Conservation (phyloP, 306 rosid species). For the Pueraria montana region DNA sequence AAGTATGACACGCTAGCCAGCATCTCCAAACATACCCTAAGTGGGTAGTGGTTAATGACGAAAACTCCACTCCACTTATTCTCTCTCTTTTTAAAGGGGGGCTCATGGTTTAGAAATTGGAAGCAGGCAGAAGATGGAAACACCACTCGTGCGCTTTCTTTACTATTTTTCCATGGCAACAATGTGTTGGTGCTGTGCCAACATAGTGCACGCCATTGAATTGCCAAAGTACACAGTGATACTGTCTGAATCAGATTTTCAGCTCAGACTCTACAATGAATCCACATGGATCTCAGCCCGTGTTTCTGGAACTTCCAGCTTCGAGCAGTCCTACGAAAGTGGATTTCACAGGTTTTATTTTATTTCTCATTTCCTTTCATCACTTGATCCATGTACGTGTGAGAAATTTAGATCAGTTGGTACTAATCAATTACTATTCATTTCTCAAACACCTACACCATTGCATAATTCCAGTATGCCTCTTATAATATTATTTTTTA, state of each 20-base stretch:
- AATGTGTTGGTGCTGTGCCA: conserved; percentile 39
- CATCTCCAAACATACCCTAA: too few species aligned
- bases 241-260: conserved; percentile 66
- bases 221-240: conserved; percentile 67
- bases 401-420: background rate
- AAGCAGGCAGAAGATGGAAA: conserved; percentile 49
- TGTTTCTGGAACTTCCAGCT: conserved; percentile 62
- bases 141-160: conserved; percentile 13
- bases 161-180: conserved; percentile 30
- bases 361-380: background rate
- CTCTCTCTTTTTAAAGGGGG: too few species aligned
- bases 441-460: background rate
- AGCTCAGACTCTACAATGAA: conserved; percentile 75
- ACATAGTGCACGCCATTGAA: conserved; percentile 55
- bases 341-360: conserved; percentile 81
- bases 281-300: conserved; percentile 76
- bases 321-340: conserved; percentile 61
- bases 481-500: too few species aligned
- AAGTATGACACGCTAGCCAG: too few species aligned
- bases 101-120: background rate
- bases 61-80: conserved; percentile 24
- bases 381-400: background rate
- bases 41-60: background rate
- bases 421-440: background rate
- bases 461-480: too few species aligned